phyloP scores from a whole-genome alignment of 306 rosid genomes.

The Rosa persica region DNA sequence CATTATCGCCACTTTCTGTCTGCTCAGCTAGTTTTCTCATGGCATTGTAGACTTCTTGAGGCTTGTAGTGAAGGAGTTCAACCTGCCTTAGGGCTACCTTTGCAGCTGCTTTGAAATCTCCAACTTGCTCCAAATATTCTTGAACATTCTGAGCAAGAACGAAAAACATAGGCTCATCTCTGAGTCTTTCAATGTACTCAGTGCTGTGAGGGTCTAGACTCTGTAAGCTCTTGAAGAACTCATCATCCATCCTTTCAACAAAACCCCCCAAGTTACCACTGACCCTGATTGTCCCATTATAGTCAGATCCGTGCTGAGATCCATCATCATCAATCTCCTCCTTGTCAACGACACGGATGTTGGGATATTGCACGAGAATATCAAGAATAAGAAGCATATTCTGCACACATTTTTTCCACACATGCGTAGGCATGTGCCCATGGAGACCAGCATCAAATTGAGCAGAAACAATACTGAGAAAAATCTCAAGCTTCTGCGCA shows the following conservation, averaged over 20 bases:
- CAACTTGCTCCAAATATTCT: constrained; percentile 67
- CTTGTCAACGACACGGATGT: constrained; percentile 72
- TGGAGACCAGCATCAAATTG: constrained; percentile 80
- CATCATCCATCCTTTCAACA: constrained; percentile 68
- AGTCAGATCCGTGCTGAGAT: constrained; percentile 65
- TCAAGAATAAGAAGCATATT: constrained; percentile 81
- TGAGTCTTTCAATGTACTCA: constrained; percentile 86
- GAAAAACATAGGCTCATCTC: constrained; percentile 72
- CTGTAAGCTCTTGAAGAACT: constrained; percentile 90
- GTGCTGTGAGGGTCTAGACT: constrained; percentile 92
- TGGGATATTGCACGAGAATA: constrained; percentile 65
- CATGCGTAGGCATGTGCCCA: constrained; percentile 89
- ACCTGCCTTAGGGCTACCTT: constrained; percentile 83
- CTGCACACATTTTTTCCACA: constrained; percentile 84
- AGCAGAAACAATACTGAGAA: constrained; percentile 70
- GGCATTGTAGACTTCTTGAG: constrained; percentile 89
- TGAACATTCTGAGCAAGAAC: constrained; percentile 93
- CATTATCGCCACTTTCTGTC: constrained; percentile 40
- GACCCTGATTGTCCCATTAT: constrained; percentile 59
- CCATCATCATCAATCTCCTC: constrained; percentile 77
- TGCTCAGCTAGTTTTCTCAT: constrained; percentile 77
- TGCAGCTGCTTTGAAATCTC: constrained; percentile 65
- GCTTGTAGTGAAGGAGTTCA: constrained; percentile 79
- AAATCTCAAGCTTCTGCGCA: constrained; percentile 81
- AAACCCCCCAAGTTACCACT: constrained; percentile 89